phyloP scores from a whole-genome alignment of 805 yeast species.

The Candida arabinofermentans region DNA sequence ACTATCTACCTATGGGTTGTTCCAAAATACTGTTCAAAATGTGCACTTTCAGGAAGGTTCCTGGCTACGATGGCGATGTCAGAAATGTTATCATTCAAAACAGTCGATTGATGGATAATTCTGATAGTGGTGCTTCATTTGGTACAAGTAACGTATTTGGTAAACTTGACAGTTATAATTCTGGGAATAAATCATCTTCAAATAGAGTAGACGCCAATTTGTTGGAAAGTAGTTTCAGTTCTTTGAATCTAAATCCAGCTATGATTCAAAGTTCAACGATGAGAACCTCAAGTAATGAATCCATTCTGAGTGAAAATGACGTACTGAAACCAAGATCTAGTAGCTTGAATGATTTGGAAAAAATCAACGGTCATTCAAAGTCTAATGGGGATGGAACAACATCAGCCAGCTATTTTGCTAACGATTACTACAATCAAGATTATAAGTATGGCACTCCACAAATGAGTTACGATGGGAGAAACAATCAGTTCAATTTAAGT shows the following conservation, averaged over 20 bases:
- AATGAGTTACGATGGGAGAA: no score
- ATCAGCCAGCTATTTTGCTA: no score
- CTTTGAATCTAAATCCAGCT: neutral
- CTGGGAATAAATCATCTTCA: no score
- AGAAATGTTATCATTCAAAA: constrained; percentile 25
- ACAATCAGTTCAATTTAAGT: no score
- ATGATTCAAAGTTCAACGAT: no score
- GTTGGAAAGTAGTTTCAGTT: neutral
- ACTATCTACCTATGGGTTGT: constrained; percentile 17
- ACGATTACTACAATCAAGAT: no score
- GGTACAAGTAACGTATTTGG: neutral
- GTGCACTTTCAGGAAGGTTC: constrained; percentile 29
- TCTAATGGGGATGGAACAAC: no score
- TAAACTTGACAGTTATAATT: no score
- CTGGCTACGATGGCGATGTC: constrained; percentile 25
- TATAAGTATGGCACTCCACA: no score
- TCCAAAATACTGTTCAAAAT: constrained; percentile 27
- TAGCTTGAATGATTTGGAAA: neutral
- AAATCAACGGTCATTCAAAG: neutral
- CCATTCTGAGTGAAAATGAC: neutral
- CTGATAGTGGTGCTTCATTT: no score
- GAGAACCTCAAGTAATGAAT: neutral
- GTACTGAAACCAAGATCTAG: neutral
- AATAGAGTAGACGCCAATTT: no score
- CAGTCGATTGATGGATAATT: constrained; percentile 27